Conservation (phyloP, 1,284 basidiomycete genomes). For the Farysia itapuensis region DNA sequence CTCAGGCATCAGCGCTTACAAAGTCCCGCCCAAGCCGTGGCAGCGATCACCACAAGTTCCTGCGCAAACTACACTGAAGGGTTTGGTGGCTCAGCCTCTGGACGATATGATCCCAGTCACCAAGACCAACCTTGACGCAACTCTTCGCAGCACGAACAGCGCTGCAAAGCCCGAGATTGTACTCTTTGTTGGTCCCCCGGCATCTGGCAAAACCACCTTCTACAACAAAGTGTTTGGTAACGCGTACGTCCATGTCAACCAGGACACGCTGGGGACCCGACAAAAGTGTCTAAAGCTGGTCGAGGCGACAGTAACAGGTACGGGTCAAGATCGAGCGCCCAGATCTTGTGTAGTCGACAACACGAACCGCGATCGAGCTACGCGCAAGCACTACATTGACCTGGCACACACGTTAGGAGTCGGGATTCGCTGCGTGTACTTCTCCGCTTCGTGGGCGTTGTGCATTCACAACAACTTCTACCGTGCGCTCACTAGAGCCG, state of each 20-base stretch:
- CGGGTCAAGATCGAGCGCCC: slow-evolving; percentile 58
- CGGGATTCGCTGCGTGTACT: slow-evolving; percentile 26
- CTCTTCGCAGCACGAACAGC: too few relatives aligned
- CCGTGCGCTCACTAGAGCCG: slow-evolving; percentile 12
- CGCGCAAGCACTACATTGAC: slow-evolving; percentile 34
- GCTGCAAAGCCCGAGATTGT: slow-evolving; percentile 65
- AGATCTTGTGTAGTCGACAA: slow-evolving; percentile 47
- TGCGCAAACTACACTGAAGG: background rate
- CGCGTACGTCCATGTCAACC: slow-evolving; percentile 66
- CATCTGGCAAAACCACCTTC: slow-evolving; percentile 82
- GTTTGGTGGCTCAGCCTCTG: background rate
- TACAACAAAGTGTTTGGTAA: slow-evolving; percentile 71
- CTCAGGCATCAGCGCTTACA: background rate
- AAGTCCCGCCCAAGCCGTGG: slow-evolving; percentile 18
- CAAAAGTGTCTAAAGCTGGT: slow-evolving; percentile 74
- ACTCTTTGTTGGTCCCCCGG: slow-evolving; percentile 83
- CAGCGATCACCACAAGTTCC: background rate
- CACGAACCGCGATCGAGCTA: slow-evolving; percentile 40
- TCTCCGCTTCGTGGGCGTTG: slow-evolving; percentile 15
- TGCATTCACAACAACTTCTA: slow-evolving; percentile 40
- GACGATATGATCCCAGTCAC: background rate
- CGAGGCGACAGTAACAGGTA: slow-evolving; percentile 65
- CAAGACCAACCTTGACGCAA: background rate
- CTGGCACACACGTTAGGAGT: slow-evolving; percentile 9
- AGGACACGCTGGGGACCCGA: slow-evolving; percentile 68